Evolutionary conservation across 495 filamentous ascomycete species (phyloP).

Genomic region (Hypoxylon trugodes): DNA sequence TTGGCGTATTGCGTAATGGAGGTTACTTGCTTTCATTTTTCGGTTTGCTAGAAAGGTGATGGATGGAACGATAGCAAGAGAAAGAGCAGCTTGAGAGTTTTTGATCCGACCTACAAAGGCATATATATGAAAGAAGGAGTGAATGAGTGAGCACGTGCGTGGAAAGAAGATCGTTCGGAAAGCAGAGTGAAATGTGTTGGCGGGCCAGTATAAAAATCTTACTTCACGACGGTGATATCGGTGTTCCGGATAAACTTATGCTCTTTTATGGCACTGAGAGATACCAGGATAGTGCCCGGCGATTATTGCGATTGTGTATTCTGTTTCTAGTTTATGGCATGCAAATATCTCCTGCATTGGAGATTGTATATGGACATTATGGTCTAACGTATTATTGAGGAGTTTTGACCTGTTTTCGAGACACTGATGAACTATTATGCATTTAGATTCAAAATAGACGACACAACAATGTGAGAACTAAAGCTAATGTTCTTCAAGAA

Average conservation of each 20-base stretch:
- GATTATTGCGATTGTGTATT: constrained; percentile 22
- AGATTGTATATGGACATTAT: constrained; percentile 3
- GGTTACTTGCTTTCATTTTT: too few relatives aligned
- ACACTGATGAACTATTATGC: too few relatives aligned
- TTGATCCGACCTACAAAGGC: neutral
- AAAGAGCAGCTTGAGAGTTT: too few relatives aligned
- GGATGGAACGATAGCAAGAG: too few relatives aligned
- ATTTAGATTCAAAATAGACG: too few relatives aligned
- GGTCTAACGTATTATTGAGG: too few relatives aligned
- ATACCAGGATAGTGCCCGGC: constrained; percentile 42
- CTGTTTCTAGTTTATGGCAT: constrained; percentile 25
- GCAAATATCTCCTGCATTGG: constrained; percentile 28
- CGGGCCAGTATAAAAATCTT: constrained; percentile 33
- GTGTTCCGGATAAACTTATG: constrained; percentile 45
- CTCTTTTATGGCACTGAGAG: constrained; percentile 32
- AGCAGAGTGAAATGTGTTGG: too few relatives aligned
- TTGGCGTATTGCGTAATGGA: too few relatives aligned
- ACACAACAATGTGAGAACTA: too few relatives aligned
- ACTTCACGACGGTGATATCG: constrained; percentile 36
- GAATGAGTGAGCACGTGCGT: neutral
- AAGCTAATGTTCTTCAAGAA: too few relatives aligned
- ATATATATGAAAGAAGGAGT: neutral
- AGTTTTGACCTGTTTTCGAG: too few relatives aligned
- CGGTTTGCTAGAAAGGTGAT: too few relatives aligned
- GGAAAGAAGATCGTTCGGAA: constrained; percentile 9